Base-by-base conservation (phyloP, 1,139 yeast genomes). In the Debaryomycetaceae sp. region DNA sequence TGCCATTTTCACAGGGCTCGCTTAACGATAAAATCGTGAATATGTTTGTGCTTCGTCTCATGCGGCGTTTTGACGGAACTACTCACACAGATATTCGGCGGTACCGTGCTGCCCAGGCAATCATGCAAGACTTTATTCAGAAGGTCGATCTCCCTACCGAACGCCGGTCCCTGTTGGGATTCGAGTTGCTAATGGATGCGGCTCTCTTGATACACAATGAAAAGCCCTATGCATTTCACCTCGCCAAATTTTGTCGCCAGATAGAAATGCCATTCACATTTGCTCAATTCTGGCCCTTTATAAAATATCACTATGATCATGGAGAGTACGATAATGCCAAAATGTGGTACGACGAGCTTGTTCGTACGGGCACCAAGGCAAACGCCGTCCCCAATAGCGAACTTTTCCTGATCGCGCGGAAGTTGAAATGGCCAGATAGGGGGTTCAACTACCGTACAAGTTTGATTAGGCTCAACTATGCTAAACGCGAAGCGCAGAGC, bases 271-370 rank as follows among this genome's bases (percentile, higher is more conserved):
- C 66, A 6, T 50, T 58, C 25, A 51, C 68, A 0, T 61, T 62
- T 39, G 53, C 56, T 33, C 70, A 62, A 36, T 39, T 62, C 2
- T 60, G 48, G 30, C 68, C 70, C 1, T 59, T 64, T 29, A 55
- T 64, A 6, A 46, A 45, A 35, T 55, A 52, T 34, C 65, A 62
- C 35, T 57, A 58, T 35, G 39, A 41, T n/a, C 40, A 53, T 15
- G 41, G 48, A 10, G 62, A 62, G 29, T 39, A 37, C 35, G 44
- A 45, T 1, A 38, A 39, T 13, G 65, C 69, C 2, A 50, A 54
- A 30, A 28, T 45, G 11, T 64, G 70, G 70, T 63, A 59, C 37
- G 43, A 50, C n/a, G 48, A 59, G 24, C 36, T 64, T 25, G 51
- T 55, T 3, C 45, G 43, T 16, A 46, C 51, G 31, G 67, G 65